phyloP scores from a whole-genome alignment of 805 yeast genomes.

The Helenozyma rhizophorensis region DNA sequence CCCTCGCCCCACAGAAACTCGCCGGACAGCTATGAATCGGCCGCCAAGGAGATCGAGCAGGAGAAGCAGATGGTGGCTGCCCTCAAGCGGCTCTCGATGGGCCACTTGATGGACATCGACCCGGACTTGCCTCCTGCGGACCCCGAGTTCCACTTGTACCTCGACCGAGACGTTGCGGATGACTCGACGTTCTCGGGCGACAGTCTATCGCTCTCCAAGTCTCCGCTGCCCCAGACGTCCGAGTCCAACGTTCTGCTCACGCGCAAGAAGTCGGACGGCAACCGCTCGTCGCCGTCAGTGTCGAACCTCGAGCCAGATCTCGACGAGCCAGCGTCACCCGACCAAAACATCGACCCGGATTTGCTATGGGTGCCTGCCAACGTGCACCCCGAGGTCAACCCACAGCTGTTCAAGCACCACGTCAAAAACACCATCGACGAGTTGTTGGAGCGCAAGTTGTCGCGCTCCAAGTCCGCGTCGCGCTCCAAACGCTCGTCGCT shows the following conservation, averaged over 20 bases:
- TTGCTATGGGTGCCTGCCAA: slow-evolving; percentile 95
- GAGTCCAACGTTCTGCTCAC: neutral
- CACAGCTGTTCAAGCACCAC: slow-evolving; percentile 73
- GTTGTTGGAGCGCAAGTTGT: slow-evolving; percentile 36
- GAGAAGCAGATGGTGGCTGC: slow-evolving; percentile 73
- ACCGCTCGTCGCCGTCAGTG: neutral
- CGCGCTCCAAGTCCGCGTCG: slow-evolving; percentile 10
- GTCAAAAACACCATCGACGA: slow-evolving; percentile 57
- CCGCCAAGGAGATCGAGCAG: slow-evolving; percentile 73
- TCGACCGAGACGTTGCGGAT: neutral
- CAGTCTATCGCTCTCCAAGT: neutral
- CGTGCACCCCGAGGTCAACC: slow-evolving; percentile 91
- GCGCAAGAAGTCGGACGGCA: neutral
- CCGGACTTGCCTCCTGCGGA: slow-evolving; percentile 62
- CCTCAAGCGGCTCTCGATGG: slow-evolving; percentile 69
- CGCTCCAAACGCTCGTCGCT: slow-evolving; percentile 16
- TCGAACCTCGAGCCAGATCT: slow-evolving; percentile 4
- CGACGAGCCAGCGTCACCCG: too few relatives aligned
- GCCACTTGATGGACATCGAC: slow-evolving; percentile 55
- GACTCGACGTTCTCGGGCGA: slow-evolving; percentile 1
- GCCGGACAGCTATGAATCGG: slow-evolving; percentile 35
- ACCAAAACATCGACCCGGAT: too few relatives aligned
- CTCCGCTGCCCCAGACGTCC: slow-evolving; percentile 1
- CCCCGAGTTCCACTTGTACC: neutral
- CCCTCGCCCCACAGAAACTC: slow-evolving; percentile 6